Percentiles rank a stretch among this genome's conserved stretches.
Evolutionary conservation across 768 basidiomycete genomes (phyloP).

Genomic region (Leucocoprinus sp.): DNA sequence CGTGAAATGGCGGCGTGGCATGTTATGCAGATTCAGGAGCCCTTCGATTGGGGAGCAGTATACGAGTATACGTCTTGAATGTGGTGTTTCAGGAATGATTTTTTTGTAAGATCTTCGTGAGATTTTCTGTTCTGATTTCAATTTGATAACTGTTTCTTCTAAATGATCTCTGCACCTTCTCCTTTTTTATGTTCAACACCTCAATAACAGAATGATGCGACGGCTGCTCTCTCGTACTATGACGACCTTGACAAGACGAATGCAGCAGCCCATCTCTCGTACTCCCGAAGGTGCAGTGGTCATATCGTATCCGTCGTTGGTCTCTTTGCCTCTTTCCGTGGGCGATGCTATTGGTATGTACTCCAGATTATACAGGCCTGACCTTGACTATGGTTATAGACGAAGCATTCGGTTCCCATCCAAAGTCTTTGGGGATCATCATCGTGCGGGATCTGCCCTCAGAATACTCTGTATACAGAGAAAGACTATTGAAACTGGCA

Average conservation of each 20-base stretch:
- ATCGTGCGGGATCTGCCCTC: slow-evolving; percentile 74
- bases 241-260: slow-evolving; percentile 8
- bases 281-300: slow-evolving; percentile 22
- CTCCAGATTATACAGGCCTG: not conserved
- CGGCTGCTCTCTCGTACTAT: slow-evolving; percentile 7
- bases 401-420: slow-evolving; percentile 75
- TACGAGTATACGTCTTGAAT: no score
- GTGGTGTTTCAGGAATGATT: no score
- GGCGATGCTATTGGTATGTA: slow-evolving; percentile 49
- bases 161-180: not conserved
- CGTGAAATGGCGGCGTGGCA: no score
- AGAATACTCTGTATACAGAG: slow-evolving; percentile 53
- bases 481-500: slow-evolving; percentile 65
- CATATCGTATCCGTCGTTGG: slow-evolving; percentile 22
- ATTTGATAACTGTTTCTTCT: not conserved
- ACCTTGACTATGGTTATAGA: slow-evolving; percentile 30
- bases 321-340: slow-evolving; percentile 19
- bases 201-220: slow-evolving; percentile 2
- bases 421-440: slow-evolving; percentile 72
- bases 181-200: not conserved
- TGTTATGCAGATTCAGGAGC: no score
- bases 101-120: no score
- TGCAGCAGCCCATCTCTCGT: slow-evolving; percentile 11
- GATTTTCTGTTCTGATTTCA: no score
- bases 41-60: no score